Base-by-base conservation (phyloP, 495 filamentous ascomycete genomes). In the Neurospora tetrasperma region DNA sequence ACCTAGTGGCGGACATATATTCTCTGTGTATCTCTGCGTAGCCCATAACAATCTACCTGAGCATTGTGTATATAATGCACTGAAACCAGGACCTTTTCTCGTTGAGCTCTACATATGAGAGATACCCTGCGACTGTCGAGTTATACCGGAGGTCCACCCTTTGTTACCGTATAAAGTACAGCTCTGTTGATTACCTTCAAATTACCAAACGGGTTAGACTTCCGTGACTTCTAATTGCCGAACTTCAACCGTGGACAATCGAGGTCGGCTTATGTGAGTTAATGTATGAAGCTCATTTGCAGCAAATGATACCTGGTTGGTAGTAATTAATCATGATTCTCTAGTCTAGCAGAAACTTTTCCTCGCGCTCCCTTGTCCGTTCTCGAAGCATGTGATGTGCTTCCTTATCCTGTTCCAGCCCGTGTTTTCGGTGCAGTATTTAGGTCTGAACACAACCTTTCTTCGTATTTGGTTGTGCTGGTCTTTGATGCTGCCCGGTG, bases 171-270 rank as follows among this genome's bases (percentile, higher is more conserved):
- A 42, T 75, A 75, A 74, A 70, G 74, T 77, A 8, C 72, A 76
- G 71, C 69, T 73, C 72, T 20, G 54, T 75, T 78, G 72, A 79
- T 77, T 75, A 77, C 79, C 76, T 38, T 42, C 62, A 73, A 70
- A 70, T 71, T 38, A 73, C 79, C 59, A 74, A 80, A 77, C 74
- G 69, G 73, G 75, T 59, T 75, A 75, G 74, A 74, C 73, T 79
- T 73, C 76, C 73, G 42, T 46, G 20, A 68, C 74, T 71, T 76
- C 39, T 39, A 78, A 78, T 78, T 77, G 75, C 76, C 73, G 74
- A 73, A 27, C 69, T 38, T 69, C 72, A 66, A 62, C 54, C 48
- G 1, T 62, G 54, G 12, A 35, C 27, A 16, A 16, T 16, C 1
- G 16, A 62, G 11, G 2, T 10, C 11, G 23, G 23, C 27, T 62